Conservation (phyloP, 2,329 filamentous ascomycete species). For the Calycina herbarum region DNA sequence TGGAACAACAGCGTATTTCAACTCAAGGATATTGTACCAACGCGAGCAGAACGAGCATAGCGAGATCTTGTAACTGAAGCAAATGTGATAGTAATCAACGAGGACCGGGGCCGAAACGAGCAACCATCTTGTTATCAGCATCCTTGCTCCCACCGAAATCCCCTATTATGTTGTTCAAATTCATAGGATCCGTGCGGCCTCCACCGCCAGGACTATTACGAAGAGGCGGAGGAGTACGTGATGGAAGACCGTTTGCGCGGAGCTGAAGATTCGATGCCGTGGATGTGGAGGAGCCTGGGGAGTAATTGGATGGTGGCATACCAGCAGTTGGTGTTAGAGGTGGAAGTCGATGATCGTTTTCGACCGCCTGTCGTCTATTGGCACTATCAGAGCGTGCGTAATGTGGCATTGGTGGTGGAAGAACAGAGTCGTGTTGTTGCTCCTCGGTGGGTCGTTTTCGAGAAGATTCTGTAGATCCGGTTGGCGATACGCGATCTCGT, state of each 20-base stretch:
- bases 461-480: slow-evolving; percentile 17
- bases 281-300: slow-evolving; percentile 36
- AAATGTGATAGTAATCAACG: background rate
- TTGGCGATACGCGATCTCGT: background rate
- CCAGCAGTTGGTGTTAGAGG: slow-evolving; percentile 34
- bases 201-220: slow-evolving; percentile 33
- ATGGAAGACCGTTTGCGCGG: slow-evolving; percentile 28
- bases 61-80: background rate
- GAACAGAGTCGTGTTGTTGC: slow-evolving; percentile 39
- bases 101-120: background rate
- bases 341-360: slow-evolving; percentile 38
- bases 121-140: background rate
- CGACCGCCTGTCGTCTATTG: slow-evolving; percentile 32
- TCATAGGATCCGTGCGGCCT: slow-evolving; percentile 36
- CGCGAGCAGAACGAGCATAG: background rate
- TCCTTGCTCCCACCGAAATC: background rate
- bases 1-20: background rate
- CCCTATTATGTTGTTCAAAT: slow-evolving; percentile 37
- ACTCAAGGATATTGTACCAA: background rate
- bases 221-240: slow-evolving; percentile 35
- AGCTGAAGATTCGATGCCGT: slow-evolving; percentile 34
- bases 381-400: slow-evolving; percentile 32
- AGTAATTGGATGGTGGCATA: slow-evolving; percentile 32
- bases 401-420: slow-evolving; percentile 40
- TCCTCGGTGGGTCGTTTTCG: slow-evolving; percentile 35